Base-by-base conservation (phyloP, 1,139 yeast genomes). In the Chernovozyma aurita region DNA sequence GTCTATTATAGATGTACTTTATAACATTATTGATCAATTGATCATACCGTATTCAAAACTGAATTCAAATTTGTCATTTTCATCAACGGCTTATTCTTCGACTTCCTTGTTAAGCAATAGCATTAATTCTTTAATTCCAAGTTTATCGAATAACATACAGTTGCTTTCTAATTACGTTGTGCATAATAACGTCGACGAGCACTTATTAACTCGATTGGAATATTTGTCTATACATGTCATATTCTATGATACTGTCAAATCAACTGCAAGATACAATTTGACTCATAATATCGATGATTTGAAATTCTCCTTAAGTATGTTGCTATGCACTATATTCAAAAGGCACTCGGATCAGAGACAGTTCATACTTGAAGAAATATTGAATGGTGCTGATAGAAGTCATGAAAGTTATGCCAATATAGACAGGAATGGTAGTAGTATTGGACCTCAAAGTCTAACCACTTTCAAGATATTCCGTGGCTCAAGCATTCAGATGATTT, bases 361-460 rank as follows among this genome's bases (percentile, higher is more conserved):
- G 1, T 81, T 80, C 48, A 64, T 85, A 7, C 46, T 84, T 11
- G 73, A 73, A 34, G 92, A 85, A 49, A 50, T 83, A 3, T 47
- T 82, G n/a, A 55, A 70, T 3, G 72, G 71, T 37, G 58, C 78
- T 39, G 73, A 70, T 32, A 63, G 31, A 7, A 12, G 28, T 26
- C 11, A 11, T 11, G 25, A 22, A 11, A 12, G 18, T 13, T 16
- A 26, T 13, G 28, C 9, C 12, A 26, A 8, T 12, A 26, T 26
- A 6, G 9, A 9, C 9, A 9, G 6, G 6, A 9, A 9, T 20
- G 9, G 9, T 7, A 20, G 22, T 9, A 20, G 9, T 20, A 9
- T 20, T 9, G 9, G 9, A 7, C 8, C 6, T 6, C 6, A 20
- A 7, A 6, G 9, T 9, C 9, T 20, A 9, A 20, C 22, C 6